Base-by-base conservation (phyloP, 2,329 filamentous ascomycete genomes). In the Fusarium pininemorale region DNA sequence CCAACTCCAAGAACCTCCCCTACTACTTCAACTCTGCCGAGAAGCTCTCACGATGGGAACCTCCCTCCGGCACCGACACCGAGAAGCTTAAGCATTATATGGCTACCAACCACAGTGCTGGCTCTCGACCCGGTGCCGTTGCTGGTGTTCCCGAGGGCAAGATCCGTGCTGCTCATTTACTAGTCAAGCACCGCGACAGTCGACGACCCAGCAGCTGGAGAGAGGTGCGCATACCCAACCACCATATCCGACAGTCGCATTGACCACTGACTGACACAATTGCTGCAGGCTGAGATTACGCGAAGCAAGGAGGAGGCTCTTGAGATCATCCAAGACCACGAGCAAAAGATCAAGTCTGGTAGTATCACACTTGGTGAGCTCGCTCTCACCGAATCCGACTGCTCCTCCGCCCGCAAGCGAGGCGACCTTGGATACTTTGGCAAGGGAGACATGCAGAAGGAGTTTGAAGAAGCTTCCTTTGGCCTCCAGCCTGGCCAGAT, bases 401-500 rank as follows among this genome's bases (percentile, higher is more conserved):
- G 96, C 85, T 97, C 94, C 83, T 98, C 95, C 78, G 95, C 96
- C 37, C 90, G 95, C 78, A 99, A 98, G 89, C 90, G 92, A 75
- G 96, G 96, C 65, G 96, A 99, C 82, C 85, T 99, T 85, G 96
- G 96, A 26, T 98, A 95, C 84, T 99, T 99, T 83, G 95, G 94
- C 63, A 91, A 89, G 79, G 94, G 95, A 35, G 96, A 98, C 80
- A 99, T 99, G 96, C 96, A 99, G 83, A 96, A 95, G 86, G 96
- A 98, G 84, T 99, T 99, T 80, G 96, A 99, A 85, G 94, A 98
- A 64, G 95, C 95, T 9, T 93, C 96, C 3, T 99, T 99, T 84
- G 92, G 89, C n/a, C 87, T 99, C 63, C 89, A 95, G 83, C 92
- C 92, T 5, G 95, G 95, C 39, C 90, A 98, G 84, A 91, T 98